Percentiles rank a stretch among this genome's conserved stretches.
Evolutionary conservation across 306 rosid genomes (phyloP).

Genomic region (Acacia crassicarpa): DNA sequence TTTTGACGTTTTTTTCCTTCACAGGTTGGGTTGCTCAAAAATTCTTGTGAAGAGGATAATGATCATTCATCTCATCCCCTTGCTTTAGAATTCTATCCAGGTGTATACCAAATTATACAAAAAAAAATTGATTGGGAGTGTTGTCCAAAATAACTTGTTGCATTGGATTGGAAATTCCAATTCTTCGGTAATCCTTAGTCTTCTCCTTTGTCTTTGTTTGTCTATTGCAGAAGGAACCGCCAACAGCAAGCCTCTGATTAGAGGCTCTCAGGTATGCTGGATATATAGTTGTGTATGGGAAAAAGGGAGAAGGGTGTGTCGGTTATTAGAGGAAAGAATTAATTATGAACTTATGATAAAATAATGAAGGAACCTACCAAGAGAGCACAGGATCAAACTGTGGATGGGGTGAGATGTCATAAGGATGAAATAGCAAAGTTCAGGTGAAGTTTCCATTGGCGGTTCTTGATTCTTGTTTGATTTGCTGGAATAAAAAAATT

Average conservation of each 20-base stretch:
- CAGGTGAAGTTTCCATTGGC: constrained; percentile 27
- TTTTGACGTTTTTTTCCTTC: not conserved
- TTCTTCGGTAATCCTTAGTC: constrained; percentile 1
- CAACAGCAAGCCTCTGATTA: not conserved
- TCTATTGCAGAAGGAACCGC: constrained; percentile 25
- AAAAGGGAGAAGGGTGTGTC: not conserved
- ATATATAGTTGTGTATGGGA: not conserved
- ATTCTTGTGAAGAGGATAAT: constrained; percentile 23
- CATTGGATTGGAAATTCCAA: constrained; percentile 16
- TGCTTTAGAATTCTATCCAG: constrained; percentile 28
- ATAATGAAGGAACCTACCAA: constrained; percentile 25
- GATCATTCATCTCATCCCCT: constrained; percentile 19
- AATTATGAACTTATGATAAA: not conserved
- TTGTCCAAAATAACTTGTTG: constrained; percentile 5
- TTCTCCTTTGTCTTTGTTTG: constrained; percentile 12
- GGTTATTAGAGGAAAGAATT: not conserved
- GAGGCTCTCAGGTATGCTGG: constrained; percentile 32
- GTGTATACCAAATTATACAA: not conserved
- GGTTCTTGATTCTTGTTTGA: not conserved
- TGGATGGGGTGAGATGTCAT: not conserved
- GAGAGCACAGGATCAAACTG: not conserved
- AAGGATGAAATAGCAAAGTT: constrained; percentile 33
- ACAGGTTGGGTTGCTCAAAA: constrained; percentile 18
- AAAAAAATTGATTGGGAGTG: not conserved
- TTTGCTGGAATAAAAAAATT: not conserved